These are phyloP conservation scores for Gleditsia sinensis DNA, from an alignment of 306 rosid genomes.

Conservation along the genomic window DNA sequence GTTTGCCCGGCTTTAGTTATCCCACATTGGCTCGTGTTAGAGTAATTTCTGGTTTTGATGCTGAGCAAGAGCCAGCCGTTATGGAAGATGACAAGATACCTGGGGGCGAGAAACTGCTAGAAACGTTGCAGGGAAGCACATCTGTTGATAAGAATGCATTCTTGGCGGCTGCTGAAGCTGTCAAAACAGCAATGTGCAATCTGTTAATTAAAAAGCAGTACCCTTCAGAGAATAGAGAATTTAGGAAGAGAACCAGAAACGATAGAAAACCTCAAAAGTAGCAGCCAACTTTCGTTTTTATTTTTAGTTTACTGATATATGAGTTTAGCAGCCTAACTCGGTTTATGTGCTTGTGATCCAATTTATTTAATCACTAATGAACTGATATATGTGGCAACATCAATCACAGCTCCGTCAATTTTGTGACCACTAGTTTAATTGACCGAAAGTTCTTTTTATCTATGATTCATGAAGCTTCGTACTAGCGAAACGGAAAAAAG, in stretches of 20 bases:
- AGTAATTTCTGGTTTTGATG: constrained; percentile 55
- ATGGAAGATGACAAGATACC: constrained; percentile 67
- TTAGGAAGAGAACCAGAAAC: constrained; percentile 84
- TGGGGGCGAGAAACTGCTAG: constrained; percentile 65
- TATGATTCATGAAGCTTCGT: not conserved
- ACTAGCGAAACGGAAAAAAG: not conserved
- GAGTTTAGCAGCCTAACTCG: constrained; percentile 9
- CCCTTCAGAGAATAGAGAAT: constrained; percentile 72
- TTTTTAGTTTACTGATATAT: constrained; percentile 3
- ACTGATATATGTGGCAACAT: constrained; percentile 12
- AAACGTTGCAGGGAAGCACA: constrained; percentile 80
- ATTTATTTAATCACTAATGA: constrained; percentile 29
- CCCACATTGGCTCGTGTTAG: constrained; percentile 67
- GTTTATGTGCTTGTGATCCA: not conserved
- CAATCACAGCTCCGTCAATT: constrained; percentile 19
- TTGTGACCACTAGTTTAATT: constrained; percentile 4
- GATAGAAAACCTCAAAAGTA: constrained; percentile 68
- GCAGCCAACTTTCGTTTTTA: not conserved
- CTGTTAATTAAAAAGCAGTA: constrained; percentile 83
- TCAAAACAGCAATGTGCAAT: constrained; percentile 85
- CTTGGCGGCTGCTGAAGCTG: constrained; percentile 79
- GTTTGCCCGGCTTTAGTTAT: constrained; percentile 47
- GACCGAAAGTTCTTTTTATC: not conserved
- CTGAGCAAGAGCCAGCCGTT: constrained; percentile 41
- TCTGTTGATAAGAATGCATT: constrained; percentile 59